These are phyloP conservation scores for Papilionanthe hybrid DNA, from an alignment of 116 monocot species.

Conservation along the genomic window DNA sequence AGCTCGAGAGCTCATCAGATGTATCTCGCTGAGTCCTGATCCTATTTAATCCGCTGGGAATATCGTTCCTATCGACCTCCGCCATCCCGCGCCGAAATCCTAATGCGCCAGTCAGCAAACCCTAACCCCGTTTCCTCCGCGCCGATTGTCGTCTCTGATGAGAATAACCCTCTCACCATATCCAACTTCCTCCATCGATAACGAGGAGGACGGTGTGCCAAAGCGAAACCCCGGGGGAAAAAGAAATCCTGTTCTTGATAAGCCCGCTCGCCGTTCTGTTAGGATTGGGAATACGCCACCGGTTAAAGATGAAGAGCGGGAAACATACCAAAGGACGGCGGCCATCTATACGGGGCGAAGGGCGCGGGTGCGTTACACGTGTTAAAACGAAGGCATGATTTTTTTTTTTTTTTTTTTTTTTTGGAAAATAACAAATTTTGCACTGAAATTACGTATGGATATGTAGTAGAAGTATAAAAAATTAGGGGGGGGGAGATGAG, in stretches of 20 bases:
- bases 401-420: no score
- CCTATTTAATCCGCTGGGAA: constrained; percentile 51
- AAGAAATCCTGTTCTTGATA: not conserved
- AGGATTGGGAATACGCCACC: no score
- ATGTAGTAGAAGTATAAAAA: no score
- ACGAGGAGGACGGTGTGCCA: not conserved
- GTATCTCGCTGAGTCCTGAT: constrained; percentile 47
- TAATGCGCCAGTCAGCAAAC: not conserved
- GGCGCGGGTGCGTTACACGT: not conserved
- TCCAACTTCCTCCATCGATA: not conserved
- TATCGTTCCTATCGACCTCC: constrained; percentile 24
- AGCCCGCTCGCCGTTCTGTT: not conserved
- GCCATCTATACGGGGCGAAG: no score
- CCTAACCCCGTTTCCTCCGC: not conserved
- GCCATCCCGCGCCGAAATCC: constrained; percentile 16
- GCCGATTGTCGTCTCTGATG: not conserved
- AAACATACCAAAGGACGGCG: no score
- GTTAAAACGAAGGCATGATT: not conserved
- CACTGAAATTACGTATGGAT: no score
- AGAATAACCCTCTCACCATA: not conserved
- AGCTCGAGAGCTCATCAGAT: constrained; percentile 43
- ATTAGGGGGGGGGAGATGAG: no score
- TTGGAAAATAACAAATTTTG: no score
- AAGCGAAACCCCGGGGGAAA: not conserved
- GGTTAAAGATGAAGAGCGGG: no score